Evolutionary conservation across 805 yeast genomes (phyloP).

Genomic region (Scheffersomyces amazonensis): DNA sequence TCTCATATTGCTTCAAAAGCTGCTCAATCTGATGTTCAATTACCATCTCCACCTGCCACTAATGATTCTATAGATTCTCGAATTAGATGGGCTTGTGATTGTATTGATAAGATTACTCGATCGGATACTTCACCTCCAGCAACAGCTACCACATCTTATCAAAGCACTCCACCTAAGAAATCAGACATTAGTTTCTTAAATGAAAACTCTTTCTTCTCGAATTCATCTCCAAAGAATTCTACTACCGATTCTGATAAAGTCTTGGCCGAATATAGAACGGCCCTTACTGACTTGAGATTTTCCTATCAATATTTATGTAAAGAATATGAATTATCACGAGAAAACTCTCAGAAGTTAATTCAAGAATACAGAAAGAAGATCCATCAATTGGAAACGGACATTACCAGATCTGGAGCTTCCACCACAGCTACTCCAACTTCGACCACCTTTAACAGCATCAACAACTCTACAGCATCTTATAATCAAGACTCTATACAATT

Average conservation of each 20-base stretch:
- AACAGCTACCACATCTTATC: not conserved
- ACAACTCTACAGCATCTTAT: slow-evolving; percentile 1
- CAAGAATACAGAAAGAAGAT: slow-evolving; percentile 53
- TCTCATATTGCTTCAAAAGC: slow-evolving; percentile 47
- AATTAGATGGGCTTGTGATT: slow-evolving; percentile 35
- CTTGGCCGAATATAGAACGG: slow-evolving; percentile 46
- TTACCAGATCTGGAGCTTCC: slow-evolving; percentile 11
- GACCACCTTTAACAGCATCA: not conserved
- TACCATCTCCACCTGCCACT: slow-evolving; percentile 32
- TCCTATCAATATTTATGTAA: slow-evolving; percentile 68
- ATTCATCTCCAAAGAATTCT: slow-evolving; percentile 17
- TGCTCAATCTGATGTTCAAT: slow-evolving; percentile 36
- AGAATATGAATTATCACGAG: slow-evolving; percentile 65
- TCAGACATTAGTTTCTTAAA: slow-evolving; percentile 8
- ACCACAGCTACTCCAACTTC: no score
- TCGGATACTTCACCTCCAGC: slow-evolving; percentile 2
- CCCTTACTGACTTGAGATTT: slow-evolving; percentile 65
- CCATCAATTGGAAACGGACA: slow-evolving; percentile 48
- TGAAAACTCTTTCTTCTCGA: slow-evolving; percentile 27
- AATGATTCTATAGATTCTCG: slow-evolving; percentile 20
- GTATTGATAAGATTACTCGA: slow-evolving; percentile 26
- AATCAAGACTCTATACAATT: slow-evolving; percentile 7
- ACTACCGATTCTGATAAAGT: slow-evolving; percentile 13
- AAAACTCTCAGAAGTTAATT: slow-evolving; percentile 49
- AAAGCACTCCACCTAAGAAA: not conserved